A percentile compares a stretch with the other conserved stretches of the same genome.
phyloP scores from a whole-genome alignment of 352 stramenopile species.

The Globisporangium radiosum region DNA sequence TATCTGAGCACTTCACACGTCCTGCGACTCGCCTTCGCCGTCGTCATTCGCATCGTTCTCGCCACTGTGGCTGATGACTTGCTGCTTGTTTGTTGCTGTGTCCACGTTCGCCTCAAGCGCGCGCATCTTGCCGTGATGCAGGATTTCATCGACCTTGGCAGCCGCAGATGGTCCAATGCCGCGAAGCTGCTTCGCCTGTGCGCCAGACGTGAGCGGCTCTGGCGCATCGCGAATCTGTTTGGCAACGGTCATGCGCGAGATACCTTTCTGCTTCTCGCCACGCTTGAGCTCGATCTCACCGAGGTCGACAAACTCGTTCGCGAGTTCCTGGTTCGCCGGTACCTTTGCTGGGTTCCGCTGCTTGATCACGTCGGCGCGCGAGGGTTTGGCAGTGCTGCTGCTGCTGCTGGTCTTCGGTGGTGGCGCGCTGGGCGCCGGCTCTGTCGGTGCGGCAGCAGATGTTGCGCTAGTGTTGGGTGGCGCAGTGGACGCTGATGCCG shows the following conservation, averaged over 20 bases:
- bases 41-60: slow-evolving; percentile 7
- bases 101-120: too few relatives aligned
- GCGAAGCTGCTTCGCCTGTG: slow-evolving; percentile 23
- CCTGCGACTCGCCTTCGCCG: too few relatives aligned
- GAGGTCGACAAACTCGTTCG: slow-evolving; percentile 39
- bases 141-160: too few relatives aligned
- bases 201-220: slow-evolving; percentile 23
- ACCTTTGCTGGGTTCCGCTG: slow-evolving; percentile 18
- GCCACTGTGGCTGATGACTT: too few relatives aligned
- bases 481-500: slow-evolving; percentile 1
- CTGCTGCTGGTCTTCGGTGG: too few relatives aligned
- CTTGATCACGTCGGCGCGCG: too few relatives aligned
- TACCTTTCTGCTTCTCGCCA: slow-evolving; percentile 28
- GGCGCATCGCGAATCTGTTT: neutral
- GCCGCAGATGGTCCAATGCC: too few relatives aligned
- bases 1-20: too few relatives aligned
- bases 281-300: slow-evolving; percentile 24
- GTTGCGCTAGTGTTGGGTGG: neutral
- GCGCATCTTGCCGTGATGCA: too few relatives aligned
- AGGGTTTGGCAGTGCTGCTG: too few relatives aligned
- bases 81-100: too few relatives aligned
- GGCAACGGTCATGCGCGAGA: slow-evolving; percentile 10
- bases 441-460: slow-evolving; percentile 12
- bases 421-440: too few relatives aligned
- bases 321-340: slow-evolving; percentile 28